Conservation (phyloP, 192 early-diverging fungal species). For the Geranomyces michiganensis region DNA sequence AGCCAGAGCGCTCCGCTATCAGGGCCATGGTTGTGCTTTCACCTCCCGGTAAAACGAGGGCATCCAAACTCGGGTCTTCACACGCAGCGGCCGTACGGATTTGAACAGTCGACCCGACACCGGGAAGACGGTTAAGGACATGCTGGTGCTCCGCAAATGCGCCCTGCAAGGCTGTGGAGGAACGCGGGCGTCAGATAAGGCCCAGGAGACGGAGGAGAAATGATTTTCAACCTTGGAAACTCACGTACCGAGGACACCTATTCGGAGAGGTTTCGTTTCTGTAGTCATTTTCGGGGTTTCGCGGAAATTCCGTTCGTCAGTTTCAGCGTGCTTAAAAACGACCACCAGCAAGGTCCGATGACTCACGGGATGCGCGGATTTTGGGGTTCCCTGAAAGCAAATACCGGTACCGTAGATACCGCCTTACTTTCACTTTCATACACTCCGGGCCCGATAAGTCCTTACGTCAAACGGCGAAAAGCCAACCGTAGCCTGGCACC, state of each 20-base stretch:
- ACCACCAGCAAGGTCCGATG: too few relatives aligned
- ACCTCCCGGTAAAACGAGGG: constrained; percentile 92
- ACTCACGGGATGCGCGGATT: too few relatives aligned
- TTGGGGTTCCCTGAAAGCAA: too few relatives aligned
- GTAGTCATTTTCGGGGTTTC: background rate
- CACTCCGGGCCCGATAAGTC: too few relatives aligned
- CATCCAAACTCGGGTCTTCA: constrained; percentile 65
- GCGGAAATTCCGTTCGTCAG: too few relatives aligned
- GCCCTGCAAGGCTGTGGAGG: constrained; percentile 80
- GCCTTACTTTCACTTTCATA: too few relatives aligned
- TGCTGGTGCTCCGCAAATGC: constrained; percentile 92
- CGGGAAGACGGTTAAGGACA: constrained; percentile 72
- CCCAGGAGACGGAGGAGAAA: background rate
- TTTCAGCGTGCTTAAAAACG: too few relatives aligned
- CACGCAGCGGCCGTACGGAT: constrained; percentile 78
- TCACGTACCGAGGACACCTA: constrained; percentile 23
- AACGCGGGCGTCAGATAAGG: background rate
- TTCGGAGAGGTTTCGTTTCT: constrained; percentile 18
- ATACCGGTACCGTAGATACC: too few relatives aligned
- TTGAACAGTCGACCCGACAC: constrained; percentile 52
- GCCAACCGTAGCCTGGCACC: too few relatives aligned
- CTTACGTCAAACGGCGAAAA: too few relatives aligned
- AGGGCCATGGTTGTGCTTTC: constrained; percentile 94
- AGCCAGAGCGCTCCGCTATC: constrained; percentile 82
- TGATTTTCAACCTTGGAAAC: too few relatives aligned